Base-by-base conservation (phyloP, 208 protist genomes). In the Trypanosoma mega region DNA sequence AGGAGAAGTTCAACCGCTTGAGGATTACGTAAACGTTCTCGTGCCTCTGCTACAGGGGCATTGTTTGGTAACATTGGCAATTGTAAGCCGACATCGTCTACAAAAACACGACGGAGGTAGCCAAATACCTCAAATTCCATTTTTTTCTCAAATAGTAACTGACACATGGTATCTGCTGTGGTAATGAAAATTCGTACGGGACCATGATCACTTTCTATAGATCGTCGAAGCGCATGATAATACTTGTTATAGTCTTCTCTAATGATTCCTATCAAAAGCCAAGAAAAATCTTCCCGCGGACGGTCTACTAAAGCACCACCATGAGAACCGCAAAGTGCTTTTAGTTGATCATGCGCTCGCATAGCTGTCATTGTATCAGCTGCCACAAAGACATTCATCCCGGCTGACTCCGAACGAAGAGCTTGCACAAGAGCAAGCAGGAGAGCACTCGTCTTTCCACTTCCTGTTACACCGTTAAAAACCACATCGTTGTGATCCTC, bases 401-500 rank as follows among this genome's bases (percentile, higher is more conserved):
- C 84, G 0, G 64, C 70, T 0, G 63, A 63, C 64, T 94, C 87
- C 8, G 33, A 73, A 26, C 84, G 75, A n/a, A 90, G 72, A 29
- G 74, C 80, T 12, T 94, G 81, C 45, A 94, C 67, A 18, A 87
- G 12, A 1, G 81, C 81, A 26, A 94, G 68, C 30, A 94, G 48
- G n/a, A 94, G 76, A 21, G 82, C 75, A 45, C 73, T 83, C 2
- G 83, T 90, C 62, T 91, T 91, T 9, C 87, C 87, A 58, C 80
- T 90, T 16, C 87, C 87, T 0, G 79, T 92, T 16, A 86, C 82
- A 4, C 82, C 84, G 68, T 87, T 87, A 55, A 94, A 83, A 1
- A 94, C 30, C 9, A 94, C 78, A 31, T 94, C 87, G 68, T 90
- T 90, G 73, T 94, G 84, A 57, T 91, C 87, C 39, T 91, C 87